Base-by-base conservation (phyloP, 2,329 filamentous ascomycete genomes). In the Pseudocercospora crystallina region DNA sequence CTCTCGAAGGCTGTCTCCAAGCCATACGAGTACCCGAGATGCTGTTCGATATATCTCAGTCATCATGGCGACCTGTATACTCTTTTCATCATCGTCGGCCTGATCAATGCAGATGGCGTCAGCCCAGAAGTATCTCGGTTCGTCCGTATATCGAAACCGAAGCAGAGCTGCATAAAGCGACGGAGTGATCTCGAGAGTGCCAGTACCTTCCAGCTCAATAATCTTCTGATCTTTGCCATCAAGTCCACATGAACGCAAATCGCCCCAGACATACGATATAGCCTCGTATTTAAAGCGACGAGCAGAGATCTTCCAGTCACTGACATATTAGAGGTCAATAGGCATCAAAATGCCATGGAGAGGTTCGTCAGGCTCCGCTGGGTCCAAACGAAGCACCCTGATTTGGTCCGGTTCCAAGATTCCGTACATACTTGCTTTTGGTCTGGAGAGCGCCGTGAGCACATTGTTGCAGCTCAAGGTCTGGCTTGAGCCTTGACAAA, bases 61-160 rank as follows among this genome's bases (percentile, higher is more conserved):
- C 49, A 53, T 53, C 10, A 48, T 9, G 1, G 32, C 12, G 10
- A 53, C 49, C 34, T 53, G 49, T 12, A 13, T 11, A 13, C 29
- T 26, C 3, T 38, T 29, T 13, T 53, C 49, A 9, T 29, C 38
- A 0, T 34, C 13, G 15, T 48, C 38, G 15, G 8, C 10, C 31
- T 53, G 49, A 32, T 53, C 40, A 33, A 53, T 48, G 39, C 49
- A 53, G 7, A 53, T 36, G 11, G 49, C 44, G 36, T 53, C 49
- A 2, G 48, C 35, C 40, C 40, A 53, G 8, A 53, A 13, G 5
- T 10, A 37, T 30, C 49, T 35, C 5, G 29, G 26, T 10, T 12
- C 7, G 2, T 20, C 29, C 1, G 33, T n/a, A 10, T 15, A 20
- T 20, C 33, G 13, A 17, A 48, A 31, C 20, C 44, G 31, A 8